Evolutionary conservation across 2,329 filamentous ascomycete species (phyloP).

Genomic region (Diplodia sapinea): DNA sequence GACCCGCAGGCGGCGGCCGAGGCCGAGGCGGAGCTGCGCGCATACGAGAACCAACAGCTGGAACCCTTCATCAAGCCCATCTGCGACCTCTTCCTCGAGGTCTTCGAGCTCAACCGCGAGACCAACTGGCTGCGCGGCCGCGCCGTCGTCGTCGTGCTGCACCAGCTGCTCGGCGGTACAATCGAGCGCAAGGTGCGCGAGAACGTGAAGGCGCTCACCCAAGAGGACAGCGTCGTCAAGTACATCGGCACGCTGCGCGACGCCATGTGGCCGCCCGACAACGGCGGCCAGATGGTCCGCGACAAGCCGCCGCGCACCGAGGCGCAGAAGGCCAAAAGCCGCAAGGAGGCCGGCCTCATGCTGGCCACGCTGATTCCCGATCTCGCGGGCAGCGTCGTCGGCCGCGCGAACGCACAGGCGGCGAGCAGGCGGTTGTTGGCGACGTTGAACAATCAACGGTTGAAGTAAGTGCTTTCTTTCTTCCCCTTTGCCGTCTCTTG

Average conservation of each 20-base stretch:
- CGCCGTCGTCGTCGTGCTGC: constrained; percentile 93
- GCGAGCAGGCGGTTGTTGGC: constrained; percentile 89
- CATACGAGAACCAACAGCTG: constrained; percentile 86
- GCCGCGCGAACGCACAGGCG: constrained; percentile 85
- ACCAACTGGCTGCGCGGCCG: constrained; percentile 97
- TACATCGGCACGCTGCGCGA: constrained; percentile 78
- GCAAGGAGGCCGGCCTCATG: constrained; percentile 86
- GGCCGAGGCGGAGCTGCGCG: constrained; percentile 90
- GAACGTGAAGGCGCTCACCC: constrained; percentile 72
- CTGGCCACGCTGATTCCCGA: constrained; percentile 90
- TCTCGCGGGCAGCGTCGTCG: constrained; percentile 89
- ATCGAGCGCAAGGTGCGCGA: constrained; percentile 96
- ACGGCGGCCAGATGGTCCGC: constrained; percentile 33
- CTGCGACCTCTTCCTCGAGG: constrained; percentile 94
- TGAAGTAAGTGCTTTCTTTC: constrained; percentile 72
- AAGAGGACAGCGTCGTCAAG: constrained; percentile 77
- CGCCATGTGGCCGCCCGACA: constrained; percentile 80
- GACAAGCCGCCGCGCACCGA: constrained; percentile 60
- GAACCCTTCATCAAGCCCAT: constrained; percentile 98
- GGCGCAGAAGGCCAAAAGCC: constrained; percentile 77
- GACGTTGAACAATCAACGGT: constrained; percentile 84
- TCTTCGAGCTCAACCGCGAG: constrained; percentile 91
- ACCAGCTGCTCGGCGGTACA: constrained; percentile 92
- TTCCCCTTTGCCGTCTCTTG: not conserved
- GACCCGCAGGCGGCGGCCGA: constrained; percentile 66